phyloP scores from a whole-genome alignment of 164 flowering plant genomes.

The Macadamia integrifolia region DNA sequence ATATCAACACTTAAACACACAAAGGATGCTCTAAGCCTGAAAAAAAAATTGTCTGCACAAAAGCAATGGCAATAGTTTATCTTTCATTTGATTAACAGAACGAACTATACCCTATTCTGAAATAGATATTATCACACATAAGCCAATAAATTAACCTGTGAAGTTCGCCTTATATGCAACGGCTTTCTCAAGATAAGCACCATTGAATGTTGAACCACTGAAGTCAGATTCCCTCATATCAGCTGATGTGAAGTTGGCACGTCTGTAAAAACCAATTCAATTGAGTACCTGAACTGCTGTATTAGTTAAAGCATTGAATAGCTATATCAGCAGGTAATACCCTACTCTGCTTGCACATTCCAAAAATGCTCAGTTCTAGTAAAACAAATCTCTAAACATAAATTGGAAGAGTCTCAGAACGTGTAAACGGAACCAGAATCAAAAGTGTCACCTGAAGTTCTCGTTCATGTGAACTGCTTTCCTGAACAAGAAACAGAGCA shows the following conservation, averaged over 20 bases:
- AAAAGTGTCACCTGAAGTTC: conserved; percentile 74
- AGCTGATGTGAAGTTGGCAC: conserved; percentile 95
- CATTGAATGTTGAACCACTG: conserved; percentile 97
- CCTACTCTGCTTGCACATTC: background rate
- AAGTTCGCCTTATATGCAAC: conserved; percentile 96
- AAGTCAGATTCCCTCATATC: conserved; percentile 98
- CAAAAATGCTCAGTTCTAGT: background rate
- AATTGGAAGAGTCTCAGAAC: too few relatives aligned
- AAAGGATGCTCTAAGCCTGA: background rate
- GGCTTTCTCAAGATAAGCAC: conserved; percentile 98
- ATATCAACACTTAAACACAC: too few relatives aligned
- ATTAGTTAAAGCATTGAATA: background rate
- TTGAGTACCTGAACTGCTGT: background rate
- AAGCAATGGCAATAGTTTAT: too few relatives aligned
- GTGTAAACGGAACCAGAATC: background rate
- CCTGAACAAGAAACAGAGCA: conserved; percentile 38
- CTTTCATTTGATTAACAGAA: too few relatives aligned
- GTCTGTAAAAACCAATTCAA: conserved; percentile 40
- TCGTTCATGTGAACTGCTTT: conserved; percentile 83
- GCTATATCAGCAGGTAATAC: background rate
- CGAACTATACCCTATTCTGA: background rate
- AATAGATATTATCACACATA: background rate
- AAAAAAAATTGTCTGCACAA: background rate
- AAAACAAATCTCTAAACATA: too few relatives aligned
- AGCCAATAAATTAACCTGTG: conserved; percentile 39